phyloP scores from a whole-genome alignment of 1,284 basidiomycete species.

The Anthracocystis panici-leucophaei region DNA sequence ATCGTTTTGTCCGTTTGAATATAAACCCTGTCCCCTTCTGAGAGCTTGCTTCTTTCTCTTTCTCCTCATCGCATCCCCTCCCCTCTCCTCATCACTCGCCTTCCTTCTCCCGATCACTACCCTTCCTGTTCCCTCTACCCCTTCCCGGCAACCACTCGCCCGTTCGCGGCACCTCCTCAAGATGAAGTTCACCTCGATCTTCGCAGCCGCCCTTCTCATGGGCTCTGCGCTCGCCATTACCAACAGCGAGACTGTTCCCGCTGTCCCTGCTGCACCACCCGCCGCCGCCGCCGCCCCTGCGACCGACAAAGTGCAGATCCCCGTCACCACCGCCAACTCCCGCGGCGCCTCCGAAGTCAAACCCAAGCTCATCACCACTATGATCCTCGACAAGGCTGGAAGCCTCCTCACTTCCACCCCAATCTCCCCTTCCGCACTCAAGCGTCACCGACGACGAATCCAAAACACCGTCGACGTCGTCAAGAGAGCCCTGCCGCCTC shows the following conservation, averaged over 20 bases:
- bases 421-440: constrained; percentile 3
- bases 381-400: constrained; percentile 23
- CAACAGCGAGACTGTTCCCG: constrained; percentile 1
- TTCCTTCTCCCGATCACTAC: too few species aligned
- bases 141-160: not conserved
- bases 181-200: constrained; percentile 36
- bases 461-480: too few species aligned
- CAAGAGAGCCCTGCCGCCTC: constrained; percentile 19
- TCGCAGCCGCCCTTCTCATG: constrained; percentile 20
- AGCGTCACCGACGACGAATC: not conserved
- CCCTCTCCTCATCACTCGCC: too few species aligned
- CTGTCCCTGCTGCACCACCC: not conserved
- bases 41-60: too few species aligned
- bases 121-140: too few species aligned
- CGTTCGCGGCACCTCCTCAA: constrained; percentile 2
- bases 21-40: too few species aligned
- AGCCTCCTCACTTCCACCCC: constrained; percentile 17
- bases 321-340: constrained; percentile 42
- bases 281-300: constrained; percentile 4
- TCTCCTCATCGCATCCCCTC: too few species aligned
- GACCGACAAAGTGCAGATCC: constrained; percentile 10
- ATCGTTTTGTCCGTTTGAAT: too few species aligned
- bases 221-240: constrained; percentile 20
- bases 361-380: constrained; percentile 24
- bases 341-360: constrained; percentile 32